Conservation (phyloP, 495 filamentous ascomycete genomes). For the Penicillium dipodomyicola region DNA sequence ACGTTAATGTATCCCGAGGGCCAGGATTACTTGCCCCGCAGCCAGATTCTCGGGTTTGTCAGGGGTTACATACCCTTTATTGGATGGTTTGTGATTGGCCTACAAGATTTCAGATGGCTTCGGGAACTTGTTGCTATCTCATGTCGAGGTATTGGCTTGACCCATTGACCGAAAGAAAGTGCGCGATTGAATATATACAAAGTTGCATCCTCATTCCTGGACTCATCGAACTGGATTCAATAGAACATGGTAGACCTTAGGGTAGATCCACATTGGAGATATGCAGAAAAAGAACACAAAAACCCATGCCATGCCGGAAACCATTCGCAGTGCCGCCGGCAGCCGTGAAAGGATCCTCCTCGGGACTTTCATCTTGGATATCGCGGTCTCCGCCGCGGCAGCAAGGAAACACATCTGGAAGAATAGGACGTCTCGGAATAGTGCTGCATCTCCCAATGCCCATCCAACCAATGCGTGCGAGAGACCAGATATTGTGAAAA, state of each 20-base stretch:
- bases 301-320: background rate
- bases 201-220: background rate
- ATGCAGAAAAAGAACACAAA: background rate
- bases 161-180: background rate
- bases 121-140: background rate
- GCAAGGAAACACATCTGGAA: background rate
- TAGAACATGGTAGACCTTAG: background rate
- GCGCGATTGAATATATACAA: background rate
- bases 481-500: constrained; percentile 4
- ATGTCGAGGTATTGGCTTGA: background rate
- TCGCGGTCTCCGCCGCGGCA: background rate
- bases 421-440: background rate
- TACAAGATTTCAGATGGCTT: background rate
- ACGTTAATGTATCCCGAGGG: background rate
- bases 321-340: background rate
- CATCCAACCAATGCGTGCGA: constrained; percentile 1
- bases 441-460: background rate
- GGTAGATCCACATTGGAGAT: background rate
- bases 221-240: background rate
- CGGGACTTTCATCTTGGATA: background rate
- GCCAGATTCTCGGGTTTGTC: background rate
- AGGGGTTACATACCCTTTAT: background rate
- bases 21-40: background rate
- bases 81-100: background rate
- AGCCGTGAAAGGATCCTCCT: background rate